These are phyloP conservation scores for Botrytis medusae DNA, from an alignment of 2,329 filamentous ascomycete genomes.

Conservation along the genomic window DNA sequence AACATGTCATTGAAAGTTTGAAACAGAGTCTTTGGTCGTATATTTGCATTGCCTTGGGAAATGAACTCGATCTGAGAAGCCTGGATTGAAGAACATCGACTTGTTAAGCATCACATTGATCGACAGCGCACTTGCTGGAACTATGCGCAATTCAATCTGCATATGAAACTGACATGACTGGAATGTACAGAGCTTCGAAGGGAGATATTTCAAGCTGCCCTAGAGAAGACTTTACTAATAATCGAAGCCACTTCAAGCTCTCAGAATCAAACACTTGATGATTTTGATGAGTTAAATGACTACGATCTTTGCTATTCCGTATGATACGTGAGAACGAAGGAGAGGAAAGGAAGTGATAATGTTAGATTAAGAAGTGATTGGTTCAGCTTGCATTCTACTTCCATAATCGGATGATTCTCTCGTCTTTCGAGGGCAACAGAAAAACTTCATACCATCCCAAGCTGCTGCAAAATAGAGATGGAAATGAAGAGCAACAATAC, in stretches of 20 bases:
- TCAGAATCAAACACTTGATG: neutral
- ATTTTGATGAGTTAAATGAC: neutral
- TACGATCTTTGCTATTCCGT: neutral
- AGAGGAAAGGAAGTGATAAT: neutral
- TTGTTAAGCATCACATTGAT: neutral
- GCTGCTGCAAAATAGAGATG: neutral
- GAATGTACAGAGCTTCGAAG: neutral
- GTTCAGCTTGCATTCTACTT: neutral
- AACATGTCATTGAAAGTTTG: neutral
- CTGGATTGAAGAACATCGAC: neutral
- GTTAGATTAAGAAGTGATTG: neutral
- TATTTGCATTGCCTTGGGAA: neutral
- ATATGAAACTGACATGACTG: neutral
- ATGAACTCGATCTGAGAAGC: too few relatives aligned
- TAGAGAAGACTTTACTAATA: too few relatives aligned
- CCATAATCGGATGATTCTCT: neutral
- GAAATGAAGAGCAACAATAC: neutral
- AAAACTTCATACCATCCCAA: neutral
- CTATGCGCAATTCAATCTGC: too few relatives aligned
- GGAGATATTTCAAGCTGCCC: neutral
- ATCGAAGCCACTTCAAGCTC: neutral
- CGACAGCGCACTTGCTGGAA: neutral
- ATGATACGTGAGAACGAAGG: neutral
- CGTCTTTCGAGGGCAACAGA: neutral
- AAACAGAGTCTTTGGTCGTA: neutral